Percentiles rank a stretch among this genome's conserved stretches.
Conservation (phyloP, 768 basidiomycete species). For the Mycena chlorophos region DNA sequence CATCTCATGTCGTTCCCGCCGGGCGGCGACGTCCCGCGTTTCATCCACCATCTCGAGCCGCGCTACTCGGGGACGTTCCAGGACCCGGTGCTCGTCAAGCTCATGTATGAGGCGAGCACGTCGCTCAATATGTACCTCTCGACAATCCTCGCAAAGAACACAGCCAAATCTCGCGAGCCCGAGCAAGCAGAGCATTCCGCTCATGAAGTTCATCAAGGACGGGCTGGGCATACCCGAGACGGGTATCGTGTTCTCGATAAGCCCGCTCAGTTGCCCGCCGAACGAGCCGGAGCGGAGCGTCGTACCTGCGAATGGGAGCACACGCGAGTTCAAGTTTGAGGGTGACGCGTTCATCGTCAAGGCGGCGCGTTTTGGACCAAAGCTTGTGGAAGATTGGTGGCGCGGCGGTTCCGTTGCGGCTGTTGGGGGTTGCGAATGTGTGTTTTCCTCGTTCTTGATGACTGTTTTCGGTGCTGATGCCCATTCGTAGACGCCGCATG, state of each 20-base stretch:
- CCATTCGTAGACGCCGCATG: slow-evolving; percentile 62
- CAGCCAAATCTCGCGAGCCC: slow-evolving; percentile 24
- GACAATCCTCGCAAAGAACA: slow-evolving; percentile 40
- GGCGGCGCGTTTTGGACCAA: slow-evolving; percentile 64
- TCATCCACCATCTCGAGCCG: slow-evolving; percentile 82
- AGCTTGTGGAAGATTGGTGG: slow-evolving; percentile 85
- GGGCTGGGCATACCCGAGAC: slow-evolving; percentile 45
- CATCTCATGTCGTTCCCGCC: slow-evolving; percentile 61
- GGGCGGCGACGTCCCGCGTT: slow-evolving; percentile 68
- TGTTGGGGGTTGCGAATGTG: slow-evolving; percentile 78
- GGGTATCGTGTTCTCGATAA: slow-evolving; percentile 42
- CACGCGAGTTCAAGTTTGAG: slow-evolving; percentile 27
- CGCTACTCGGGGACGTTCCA: slow-evolving; percentile 77
- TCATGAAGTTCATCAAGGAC: slow-evolving; percentile 53
- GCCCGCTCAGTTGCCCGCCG: slow-evolving; percentile 30
- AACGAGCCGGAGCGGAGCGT: slow-evolving; percentile 15
- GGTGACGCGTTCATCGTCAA: slow-evolving; percentile 66
- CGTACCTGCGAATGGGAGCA: slow-evolving; percentile 18
- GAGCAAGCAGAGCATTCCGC: slow-evolving; percentile 24
- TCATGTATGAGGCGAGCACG: slow-evolving; percentile 84
- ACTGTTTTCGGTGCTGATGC: background rate
- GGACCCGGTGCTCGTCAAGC: slow-evolving; percentile 60
- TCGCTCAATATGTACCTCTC: slow-evolving; percentile 79
- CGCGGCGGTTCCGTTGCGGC: slow-evolving; percentile 64
- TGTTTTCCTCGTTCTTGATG: slow-evolving; percentile 20